Evolutionary conservation across 2,329 filamentous ascomycete genomes (phyloP).

Genomic region (Aspergillus ruber): DNA sequence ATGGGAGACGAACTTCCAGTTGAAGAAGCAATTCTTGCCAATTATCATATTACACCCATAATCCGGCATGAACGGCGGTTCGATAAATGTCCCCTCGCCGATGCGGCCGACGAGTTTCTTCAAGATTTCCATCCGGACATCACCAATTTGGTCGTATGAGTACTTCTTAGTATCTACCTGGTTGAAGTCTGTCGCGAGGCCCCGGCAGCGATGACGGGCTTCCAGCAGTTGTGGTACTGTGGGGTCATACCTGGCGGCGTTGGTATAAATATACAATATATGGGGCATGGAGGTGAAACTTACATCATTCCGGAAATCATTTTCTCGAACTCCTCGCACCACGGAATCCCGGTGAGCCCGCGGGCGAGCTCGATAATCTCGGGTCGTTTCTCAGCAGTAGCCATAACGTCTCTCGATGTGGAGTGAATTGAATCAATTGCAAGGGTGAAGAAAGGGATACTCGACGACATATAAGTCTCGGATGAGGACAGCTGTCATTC

Average conservation of each 20-base stretch:
- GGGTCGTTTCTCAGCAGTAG: slow-evolving; percentile 19
- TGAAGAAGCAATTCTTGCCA: slow-evolving; percentile 26
- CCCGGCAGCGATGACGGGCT: slow-evolving; percentile 23
- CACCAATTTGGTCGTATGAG: slow-evolving; percentile 20
- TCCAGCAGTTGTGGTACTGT: slow-evolving; percentile 18
- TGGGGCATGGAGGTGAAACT: not conserved
- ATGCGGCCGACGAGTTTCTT: slow-evolving; percentile 22
- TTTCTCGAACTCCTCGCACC: slow-evolving; percentile 29
- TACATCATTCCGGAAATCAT: slow-evolving; percentile 34
- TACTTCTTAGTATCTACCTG: slow-evolving; percentile 19
- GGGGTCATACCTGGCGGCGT: slow-evolving; percentile 23
- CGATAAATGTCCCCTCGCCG: slow-evolving; percentile 15
- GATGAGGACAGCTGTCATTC: not conserved
- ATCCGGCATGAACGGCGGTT: slow-evolving; percentile 15
- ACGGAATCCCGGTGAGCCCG: slow-evolving; percentile 16
- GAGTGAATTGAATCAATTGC: not conserved
- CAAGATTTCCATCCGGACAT: slow-evolving; percentile 20
- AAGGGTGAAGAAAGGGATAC: not conserved
- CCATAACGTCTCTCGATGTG: slow-evolving; percentile 6
- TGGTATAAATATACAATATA: not conserved
- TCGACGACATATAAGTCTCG: not conserved
- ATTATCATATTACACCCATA: slow-evolving; percentile 24
- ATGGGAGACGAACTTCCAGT: slow-evolving; percentile 22
- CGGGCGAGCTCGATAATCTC: slow-evolving; percentile 27
- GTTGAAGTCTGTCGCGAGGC: slow-evolving; percentile 24